Evolutionary conservation across 2,329 filamentous ascomycete genomes (phyloP), one percentile per base, ranked within the genome.

Genomic region (Verticillium klebahnii): DNA sequence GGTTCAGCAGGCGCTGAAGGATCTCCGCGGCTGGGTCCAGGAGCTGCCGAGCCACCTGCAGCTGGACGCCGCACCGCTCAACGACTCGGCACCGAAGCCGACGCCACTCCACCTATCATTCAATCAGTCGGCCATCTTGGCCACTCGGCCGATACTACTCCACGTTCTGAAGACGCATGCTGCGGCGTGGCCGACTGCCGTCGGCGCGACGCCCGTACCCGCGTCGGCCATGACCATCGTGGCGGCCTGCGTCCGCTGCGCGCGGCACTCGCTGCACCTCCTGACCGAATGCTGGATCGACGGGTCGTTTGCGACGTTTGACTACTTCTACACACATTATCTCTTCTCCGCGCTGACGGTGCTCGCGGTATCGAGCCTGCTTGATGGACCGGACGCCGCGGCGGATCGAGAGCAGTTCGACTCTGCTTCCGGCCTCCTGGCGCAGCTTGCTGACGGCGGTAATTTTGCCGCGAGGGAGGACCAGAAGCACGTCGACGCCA

Each of bases 281-380:
- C 68, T 82, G 0, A 77, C 74, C 2, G 73, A 79, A 6, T 73
- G 73, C 14, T 82, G 80, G 80, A 75, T 80, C 2, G 74, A 79
- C 36, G 80, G 80, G 0, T 75, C 78, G 0, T 80, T 81, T 60
- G 70, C 74, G 0, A 80, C 75, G 0, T 80, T 82, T 56, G 80
- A 81, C 62, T 81, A 80, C 67, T 78, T 78, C 56, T 74, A 77
- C 66, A 76, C 76, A 0, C 78, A 80, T 56, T 81, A 80, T 50
- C 74, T 82, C 31, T 82, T 82, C 67, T 78, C 79, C 0, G 73
- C 78, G 0, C 72, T 77, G 2, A 79, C 75, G 0, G 73, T 81
- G 5, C 72, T 82, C 2, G 78, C 77, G 0, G 71, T 80, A 1
- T 80, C 80, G 2, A 77, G 74, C 40, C 67, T 80, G 0, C 68